Base-by-base conservation (phyloP, 192 early-diverging fungal species). In the Coemansia sp. region DNA sequence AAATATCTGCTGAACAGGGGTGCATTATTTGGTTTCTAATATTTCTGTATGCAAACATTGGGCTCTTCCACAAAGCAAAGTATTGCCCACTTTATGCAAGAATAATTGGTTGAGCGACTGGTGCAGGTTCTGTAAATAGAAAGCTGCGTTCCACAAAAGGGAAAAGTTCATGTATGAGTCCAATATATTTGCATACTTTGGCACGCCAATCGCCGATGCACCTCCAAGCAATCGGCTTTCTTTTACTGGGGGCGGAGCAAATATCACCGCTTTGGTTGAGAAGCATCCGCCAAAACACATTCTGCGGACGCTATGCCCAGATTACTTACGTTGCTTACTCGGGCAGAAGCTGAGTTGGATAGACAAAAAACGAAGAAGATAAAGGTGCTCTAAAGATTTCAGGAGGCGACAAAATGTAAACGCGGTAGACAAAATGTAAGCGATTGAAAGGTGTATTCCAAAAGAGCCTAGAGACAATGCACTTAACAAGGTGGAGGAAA, bases 151-250 rank as follows among this genome's bases (percentile, higher is more conserved):
- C 51, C 51, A 53, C 51, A 53, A 53, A 53, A 15, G 25, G 45
- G 51, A 53, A 29, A 27, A 53, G 51, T 29, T 29, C 51, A 53
- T 53, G 51, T 53, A 53, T 53, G 51, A 53, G 51, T 23, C 51
- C 51, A 53, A 53, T 53, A 53, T 19, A 8, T 14, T 53, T 53
- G 51, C 51, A 53, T 53, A 15, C 25, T 57, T 14, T 57, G 27
- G 11, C 27, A 57, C 29, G 29, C 29, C 55, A 57, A 57, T 57
- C 55, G 29, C 31, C 55, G 6, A 57, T 57, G 55, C 31, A 57
- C 29, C 29, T 31, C 15, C 15, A 34, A 31, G 15, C 15, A 57
- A 31, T 29, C 15, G 55, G 55, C 31, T 31, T 31, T 57, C 31
- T 29, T 2, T 31, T 4, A 12, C 29, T 48, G 46, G 46, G 46